These are phyloP conservation scores for Aspergillus thermomutatus DNA, from an alignment of 2,329 filamentous ascomycete species.

Conservation along the genomic window DNA sequence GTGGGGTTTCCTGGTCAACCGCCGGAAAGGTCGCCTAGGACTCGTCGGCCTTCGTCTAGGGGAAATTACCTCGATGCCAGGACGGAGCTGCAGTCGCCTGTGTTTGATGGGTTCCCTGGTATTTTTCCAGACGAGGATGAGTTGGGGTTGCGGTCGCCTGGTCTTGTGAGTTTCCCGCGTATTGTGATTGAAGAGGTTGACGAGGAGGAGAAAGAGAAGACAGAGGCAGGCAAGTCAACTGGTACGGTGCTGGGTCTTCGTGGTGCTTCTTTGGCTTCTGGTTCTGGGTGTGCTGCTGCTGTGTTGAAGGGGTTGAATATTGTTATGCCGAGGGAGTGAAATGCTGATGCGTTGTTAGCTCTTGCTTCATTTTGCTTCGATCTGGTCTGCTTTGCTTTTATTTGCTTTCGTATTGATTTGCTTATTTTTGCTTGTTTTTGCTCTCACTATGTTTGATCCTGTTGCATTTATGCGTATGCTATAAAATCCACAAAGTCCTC, in stretches of 20 bases:
- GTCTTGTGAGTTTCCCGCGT: background rate
- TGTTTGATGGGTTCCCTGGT: background rate
- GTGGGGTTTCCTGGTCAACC: background rate
- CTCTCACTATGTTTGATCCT: background rate
- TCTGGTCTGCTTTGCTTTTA: background rate
- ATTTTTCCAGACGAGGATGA: background rate
- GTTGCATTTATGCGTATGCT: background rate
- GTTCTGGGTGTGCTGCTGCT: background rate
- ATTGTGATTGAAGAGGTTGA: background rate
- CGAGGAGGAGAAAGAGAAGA: background rate
- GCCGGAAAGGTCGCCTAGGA: background rate
- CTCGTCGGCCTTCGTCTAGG: background rate
- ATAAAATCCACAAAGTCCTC: background rate
- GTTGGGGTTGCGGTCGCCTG: background rate
- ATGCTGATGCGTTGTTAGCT: background rate
- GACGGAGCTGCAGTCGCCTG: background rate
- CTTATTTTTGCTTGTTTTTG: background rate
- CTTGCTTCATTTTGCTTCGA: background rate
- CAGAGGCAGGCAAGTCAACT: background rate
- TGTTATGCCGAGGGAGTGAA: background rate
- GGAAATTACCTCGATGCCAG: background rate
- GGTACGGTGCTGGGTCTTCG: background rate
- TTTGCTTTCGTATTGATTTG: background rate
- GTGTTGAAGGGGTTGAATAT: background rate
- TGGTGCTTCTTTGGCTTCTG: background rate